These are phyloP conservation scores for Rhododendron henanense DNA, from an alignment of 148 eudicot species.

Conservation along the genomic window DNA sequence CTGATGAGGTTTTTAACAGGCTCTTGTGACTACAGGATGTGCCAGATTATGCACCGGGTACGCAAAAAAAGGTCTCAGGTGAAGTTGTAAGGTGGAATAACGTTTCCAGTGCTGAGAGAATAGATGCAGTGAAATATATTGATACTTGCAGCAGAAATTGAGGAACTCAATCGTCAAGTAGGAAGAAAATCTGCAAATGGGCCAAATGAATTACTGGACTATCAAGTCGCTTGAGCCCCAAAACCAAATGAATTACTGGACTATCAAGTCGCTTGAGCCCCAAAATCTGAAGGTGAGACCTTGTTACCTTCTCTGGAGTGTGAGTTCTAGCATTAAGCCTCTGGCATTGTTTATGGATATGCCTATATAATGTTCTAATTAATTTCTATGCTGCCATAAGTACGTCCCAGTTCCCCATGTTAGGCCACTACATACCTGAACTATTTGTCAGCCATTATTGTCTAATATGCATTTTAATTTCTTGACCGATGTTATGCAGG, in stretches of 20 bases:
- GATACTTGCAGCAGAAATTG: constrained; percentile 92
- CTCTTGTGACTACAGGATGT: constrained; percentile 36
- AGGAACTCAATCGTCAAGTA: constrained; percentile 71
- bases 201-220: constrained; percentile 77
- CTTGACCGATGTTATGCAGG: constrained; percentile 33
- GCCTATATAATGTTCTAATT: neutral
- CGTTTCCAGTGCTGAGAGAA: constrained; percentile 74
- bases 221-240: constrained; percentile 78
- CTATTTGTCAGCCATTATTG: neutral
- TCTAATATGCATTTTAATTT: neutral
- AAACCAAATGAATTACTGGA: constrained; percentile 84
- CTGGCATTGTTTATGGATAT: neutral
- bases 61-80: constrained; percentile 80
- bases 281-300: constrained; percentile 70
- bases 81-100: constrained; percentile 63
- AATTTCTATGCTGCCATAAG: neutral
- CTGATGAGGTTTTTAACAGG: neutral
- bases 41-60: constrained; percentile 79
- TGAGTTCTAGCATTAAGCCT: neutral
- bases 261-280: constrained; percentile 73
- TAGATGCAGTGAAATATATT: constrained; percentile 78
- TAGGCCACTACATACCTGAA: neutral
- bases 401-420: neutral
- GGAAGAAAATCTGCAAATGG: constrained; percentile 67
- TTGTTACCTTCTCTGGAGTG: neutral